phyloP scores from a whole-genome alignment of 2,329 filamentous ascomycete species.

The Thelonectria olida region DNA sequence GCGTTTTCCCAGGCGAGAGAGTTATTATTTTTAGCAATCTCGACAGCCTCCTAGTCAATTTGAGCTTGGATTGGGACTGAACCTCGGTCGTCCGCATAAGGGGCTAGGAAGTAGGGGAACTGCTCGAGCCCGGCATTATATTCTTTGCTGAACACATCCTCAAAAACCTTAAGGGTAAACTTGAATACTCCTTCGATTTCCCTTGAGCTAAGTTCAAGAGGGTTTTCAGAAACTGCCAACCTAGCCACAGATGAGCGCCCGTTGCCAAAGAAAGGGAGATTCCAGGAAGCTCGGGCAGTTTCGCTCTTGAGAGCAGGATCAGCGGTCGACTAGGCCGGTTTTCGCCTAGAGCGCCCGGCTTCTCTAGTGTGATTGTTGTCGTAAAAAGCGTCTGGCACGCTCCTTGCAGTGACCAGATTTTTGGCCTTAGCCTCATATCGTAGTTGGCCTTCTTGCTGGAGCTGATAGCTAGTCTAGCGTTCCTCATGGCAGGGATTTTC shows the following conservation, averaged over 20 bases:
- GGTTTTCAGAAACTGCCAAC: too few species aligned
- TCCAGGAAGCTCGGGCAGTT: conserved; percentile 69
- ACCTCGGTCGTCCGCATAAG: conserved; percentile 51
- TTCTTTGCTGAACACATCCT: conserved; percentile 88
- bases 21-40: conserved; percentile 46
- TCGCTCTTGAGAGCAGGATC: conserved; percentile 73
- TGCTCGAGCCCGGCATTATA: conserved; percentile 71
- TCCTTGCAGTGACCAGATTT: conserved; percentile 69
- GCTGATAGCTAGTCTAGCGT: conserved; percentile 83
- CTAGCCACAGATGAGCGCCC: conserved; percentile 52
- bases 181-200: conserved; percentile 66
- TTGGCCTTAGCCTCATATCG: conserved; percentile 80
- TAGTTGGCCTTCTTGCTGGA: conserved; percentile 80
- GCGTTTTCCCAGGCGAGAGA: conserved; percentile 52
- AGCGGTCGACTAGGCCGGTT: conserved; percentile 74
- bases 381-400: conserved; percentile 66
- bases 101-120: conserved; percentile 87
- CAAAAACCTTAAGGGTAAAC: conserved; percentile 81
- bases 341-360: conserved; percentile 62
- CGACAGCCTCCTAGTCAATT: conserved; percentile 71
- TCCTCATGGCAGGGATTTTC: conserved; percentile 81
- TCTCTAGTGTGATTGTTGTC: conserved; percentile 67
- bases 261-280: conserved; percentile 75
- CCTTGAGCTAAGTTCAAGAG: too few species aligned
- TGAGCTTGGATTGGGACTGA: too few species aligned